These are phyloP conservation scores for Leishmania gerbilli DNA, from an alignment of 208 protist species.

Conservation along the genomic window DNA sequence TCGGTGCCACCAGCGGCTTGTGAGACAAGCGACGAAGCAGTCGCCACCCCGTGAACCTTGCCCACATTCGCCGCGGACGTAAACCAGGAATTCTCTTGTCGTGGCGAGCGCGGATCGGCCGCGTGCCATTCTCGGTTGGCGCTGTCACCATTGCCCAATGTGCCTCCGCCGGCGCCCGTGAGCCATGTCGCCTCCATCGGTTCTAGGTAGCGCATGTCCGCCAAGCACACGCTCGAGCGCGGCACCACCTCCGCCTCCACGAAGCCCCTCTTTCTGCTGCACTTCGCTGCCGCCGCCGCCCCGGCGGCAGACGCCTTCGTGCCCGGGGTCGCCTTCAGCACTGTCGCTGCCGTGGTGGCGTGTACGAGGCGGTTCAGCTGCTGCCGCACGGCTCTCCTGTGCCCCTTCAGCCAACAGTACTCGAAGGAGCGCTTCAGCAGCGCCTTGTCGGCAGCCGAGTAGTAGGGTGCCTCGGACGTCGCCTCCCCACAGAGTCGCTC, in stretches of 20 bases:
- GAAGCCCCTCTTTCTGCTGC: not conserved
- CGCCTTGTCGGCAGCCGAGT: not conserved
- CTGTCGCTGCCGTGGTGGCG: not conserved
- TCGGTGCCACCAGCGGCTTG: not conserved
- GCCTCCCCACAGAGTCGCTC: slow-evolving; percentile 6
- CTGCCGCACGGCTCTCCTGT: slow-evolving; percentile 2
- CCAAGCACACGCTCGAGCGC: slow-evolving; percentile 15
- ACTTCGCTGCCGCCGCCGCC: not conserved
- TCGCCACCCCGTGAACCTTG: not conserved
- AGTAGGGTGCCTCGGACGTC: slow-evolving; percentile 11
- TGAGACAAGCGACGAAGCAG: not conserved
- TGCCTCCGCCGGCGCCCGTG: not conserved
- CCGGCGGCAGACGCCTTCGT: not conserved
- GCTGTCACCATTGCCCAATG: not conserved
- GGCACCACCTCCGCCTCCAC: not conserved
- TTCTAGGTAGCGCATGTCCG: slow-evolving; percentile 33
- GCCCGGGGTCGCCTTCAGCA: not conserved
- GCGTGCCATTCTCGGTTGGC: not conserved
- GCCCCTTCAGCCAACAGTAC: slow-evolving; percentile 22
- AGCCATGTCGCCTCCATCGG: not conserved
- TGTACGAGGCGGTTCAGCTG: slow-evolving; percentile 9
- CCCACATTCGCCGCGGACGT: not conserved
- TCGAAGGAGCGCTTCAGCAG: slow-evolving; percentile 33
- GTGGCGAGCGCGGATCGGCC: not conserved
- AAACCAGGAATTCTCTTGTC: not conserved